A percentile compares a stretch with the other conserved stretches of the same genome.
Evolutionary conservation across 768 basidiomycete genomes (phyloP).

Genomic region (Scleroderma bovista): DNA sequence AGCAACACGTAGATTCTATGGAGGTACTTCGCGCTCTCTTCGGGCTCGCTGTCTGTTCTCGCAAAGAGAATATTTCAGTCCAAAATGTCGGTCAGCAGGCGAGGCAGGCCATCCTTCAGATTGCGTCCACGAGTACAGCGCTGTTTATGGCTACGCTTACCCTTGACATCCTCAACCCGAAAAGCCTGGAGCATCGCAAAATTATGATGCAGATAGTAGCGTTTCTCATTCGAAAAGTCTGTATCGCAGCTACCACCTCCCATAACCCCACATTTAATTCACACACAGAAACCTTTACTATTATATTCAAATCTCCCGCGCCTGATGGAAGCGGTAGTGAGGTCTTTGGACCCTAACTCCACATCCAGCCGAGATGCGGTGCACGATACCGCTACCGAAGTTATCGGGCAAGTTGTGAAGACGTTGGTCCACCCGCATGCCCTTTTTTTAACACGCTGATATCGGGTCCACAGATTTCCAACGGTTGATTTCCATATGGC

Average conservation of each 20-base stretch:
- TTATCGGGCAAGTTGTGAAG: constrained; percentile 90
- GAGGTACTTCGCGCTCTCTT: constrained; percentile 83
- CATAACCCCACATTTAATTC: not conserved
- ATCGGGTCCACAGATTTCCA: constrained; percentile 57
- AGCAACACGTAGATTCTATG: constrained; percentile 88
- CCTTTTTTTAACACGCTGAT: not conserved
- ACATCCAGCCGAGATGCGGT: constrained; percentile 76
- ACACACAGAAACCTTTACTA: constrained; percentile 70
- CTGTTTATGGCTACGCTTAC: constrained; percentile 93
- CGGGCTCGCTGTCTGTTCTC: constrained; percentile 63
- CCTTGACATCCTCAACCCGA: constrained; percentile 80
- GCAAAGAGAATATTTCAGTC: constrained; percentile 62
- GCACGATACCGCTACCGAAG: constrained; percentile 87
- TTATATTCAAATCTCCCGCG: constrained; percentile 79
- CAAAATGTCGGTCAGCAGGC: constrained; percentile 76
- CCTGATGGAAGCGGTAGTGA: constrained; percentile 92
- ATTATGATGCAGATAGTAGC: constrained; percentile 91
- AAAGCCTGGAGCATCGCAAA: constrained; percentile 70
- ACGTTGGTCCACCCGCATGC: constrained; percentile 47
- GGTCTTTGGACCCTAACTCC: constrained; percentile 89
- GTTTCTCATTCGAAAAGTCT: constrained; percentile 85
- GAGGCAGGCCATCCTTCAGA: constrained; percentile 75
- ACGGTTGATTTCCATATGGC: constrained; percentile 89
- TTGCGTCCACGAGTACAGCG: constrained; percentile 77
- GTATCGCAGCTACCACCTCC: not conserved